Evolutionary conservation across 345 rosid species (phyloP).

Genomic region (Eucalyptus caleyi): DNA sequence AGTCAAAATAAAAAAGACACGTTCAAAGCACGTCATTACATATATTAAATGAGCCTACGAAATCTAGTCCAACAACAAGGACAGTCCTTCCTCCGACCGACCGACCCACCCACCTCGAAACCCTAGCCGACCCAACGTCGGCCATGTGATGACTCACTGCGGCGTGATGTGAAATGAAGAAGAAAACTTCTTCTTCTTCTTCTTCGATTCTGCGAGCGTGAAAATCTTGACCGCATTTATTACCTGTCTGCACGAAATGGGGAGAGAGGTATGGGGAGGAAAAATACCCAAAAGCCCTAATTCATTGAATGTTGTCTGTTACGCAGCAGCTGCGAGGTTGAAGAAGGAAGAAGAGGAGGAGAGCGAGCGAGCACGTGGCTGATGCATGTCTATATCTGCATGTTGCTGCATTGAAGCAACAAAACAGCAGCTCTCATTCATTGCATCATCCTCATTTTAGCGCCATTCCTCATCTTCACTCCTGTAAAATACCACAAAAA

Average conservation of each 20-base stretch:
- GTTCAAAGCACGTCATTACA: neutral
- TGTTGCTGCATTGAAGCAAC: neutral
- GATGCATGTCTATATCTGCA: neutral
- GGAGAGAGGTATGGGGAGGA: neutral
- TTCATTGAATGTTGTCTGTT: neutral
- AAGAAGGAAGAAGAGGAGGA: neutral
- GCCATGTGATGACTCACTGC: neutral
- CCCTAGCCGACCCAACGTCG: neutral
- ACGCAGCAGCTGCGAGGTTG: neutral
- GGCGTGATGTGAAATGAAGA: neutral
- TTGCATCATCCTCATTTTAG: neutral
- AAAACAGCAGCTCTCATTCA: neutral
- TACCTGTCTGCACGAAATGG: neutral
- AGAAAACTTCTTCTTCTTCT: neutral
- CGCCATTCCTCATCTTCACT: neutral
- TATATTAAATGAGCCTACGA: neutral
- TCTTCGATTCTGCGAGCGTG: neutral
- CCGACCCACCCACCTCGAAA: neutral
- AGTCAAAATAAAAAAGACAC: neutral
- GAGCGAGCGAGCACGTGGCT: neutral
- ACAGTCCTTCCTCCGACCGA: neutral
- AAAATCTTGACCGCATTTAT: neutral
- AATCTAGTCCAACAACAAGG: neutral
- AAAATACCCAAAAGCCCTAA: neutral
- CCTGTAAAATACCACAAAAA: neutral